Evolutionary conservation across 2,329 filamentous ascomycete species (phyloP), one percentile per base, ranked within the genome.

Genomic region (Fusarium oligoseptatum): DNA sequence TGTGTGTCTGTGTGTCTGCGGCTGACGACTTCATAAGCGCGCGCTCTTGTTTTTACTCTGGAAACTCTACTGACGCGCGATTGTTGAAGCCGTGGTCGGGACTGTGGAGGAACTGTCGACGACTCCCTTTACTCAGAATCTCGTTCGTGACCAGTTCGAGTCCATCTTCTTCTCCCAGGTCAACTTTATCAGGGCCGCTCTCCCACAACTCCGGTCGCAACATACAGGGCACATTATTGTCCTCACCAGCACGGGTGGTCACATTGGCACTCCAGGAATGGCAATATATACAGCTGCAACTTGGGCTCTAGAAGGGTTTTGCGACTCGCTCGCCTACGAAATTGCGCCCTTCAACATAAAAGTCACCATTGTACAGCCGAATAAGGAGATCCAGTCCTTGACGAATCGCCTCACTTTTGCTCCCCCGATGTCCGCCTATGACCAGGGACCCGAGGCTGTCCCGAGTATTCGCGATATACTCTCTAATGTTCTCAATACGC

Each of bases 331-430:
- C 27, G 95, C 96, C 2, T 99, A 98, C 83, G 97, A 99, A 84
- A 93, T 99, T 73, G 94, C 96, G 1, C 97, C 97, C 0, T 98
- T 98, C 86, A 98, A 98, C 84, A 92, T 98, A 85, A 97, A 96
- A 83, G 91, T 98, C 82, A 98, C 95, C 45, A 95, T 98, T 76
- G 93, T 99, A 52, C 96, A 99, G 86, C 95, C 95, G 29, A 97
- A 95, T 83, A 95, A 98, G 84, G 96, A 98, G 85, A 94, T 98
- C 71, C 92, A 93, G 74, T 92, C 95, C 36, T 88, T 98, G 67
- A 97, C 94, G 32, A 97, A 97, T 84, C 92, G 93, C 66, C 93
- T 98, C 77, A 93, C 92, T 58, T 94, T 96, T 76, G 93, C 94
- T 3, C 95, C 96, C 6, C 92, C 92, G 39, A 89, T 98, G 80